Evolutionary conservation across 192 early-diverging fungal species (phyloP).

Genomic region (Mortierella alpina): DNA sequence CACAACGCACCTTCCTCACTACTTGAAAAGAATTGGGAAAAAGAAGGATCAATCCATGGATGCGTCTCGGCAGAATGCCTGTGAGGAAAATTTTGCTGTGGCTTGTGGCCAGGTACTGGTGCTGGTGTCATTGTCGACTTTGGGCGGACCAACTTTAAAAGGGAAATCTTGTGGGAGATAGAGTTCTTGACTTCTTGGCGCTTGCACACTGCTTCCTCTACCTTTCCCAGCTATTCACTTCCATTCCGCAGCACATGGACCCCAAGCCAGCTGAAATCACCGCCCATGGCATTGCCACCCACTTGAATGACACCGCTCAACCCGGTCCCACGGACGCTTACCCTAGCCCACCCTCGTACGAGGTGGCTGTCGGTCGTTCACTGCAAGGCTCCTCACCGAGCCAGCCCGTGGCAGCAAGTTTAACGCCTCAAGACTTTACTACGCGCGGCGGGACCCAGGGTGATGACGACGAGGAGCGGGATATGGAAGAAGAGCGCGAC

Average conservation of each 20-base stretch:
- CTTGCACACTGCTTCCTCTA: too few relatives aligned
- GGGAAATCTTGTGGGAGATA: background rate
- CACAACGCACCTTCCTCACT: conserved; percentile 62
- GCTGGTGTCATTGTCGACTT: conserved; percentile 2
- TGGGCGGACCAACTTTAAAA: background rate
- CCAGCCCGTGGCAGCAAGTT: background rate
- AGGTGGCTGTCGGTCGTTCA: conserved; percentile 17
- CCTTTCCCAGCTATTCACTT: too few relatives aligned
- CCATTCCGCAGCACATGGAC: too few relatives aligned
- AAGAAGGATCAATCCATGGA: conserved; percentile 36
- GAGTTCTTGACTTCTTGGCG: too few relatives aligned
- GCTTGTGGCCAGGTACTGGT: background rate
- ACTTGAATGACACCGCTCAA: background rate
- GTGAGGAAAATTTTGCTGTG: conserved; percentile 10
- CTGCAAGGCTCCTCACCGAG: background rate
- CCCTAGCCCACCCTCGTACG: conserved; percentile 22
- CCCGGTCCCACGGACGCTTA: background rate
- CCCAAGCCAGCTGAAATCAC: too few relatives aligned
- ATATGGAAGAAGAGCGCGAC: conserved; percentile 32
- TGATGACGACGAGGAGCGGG: conserved; percentile 7
- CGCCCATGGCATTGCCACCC: background rate
- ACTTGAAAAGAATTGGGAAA: conserved; percentile 58
- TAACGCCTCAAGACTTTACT: conserved; percentile 11
- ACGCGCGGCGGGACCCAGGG: background rate
- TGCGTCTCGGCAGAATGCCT: background rate